These are phyloP conservation scores for Luvunga scandens DNA, from an alignment of 345 rosid genomes.

Conservation along the genomic window DNA sequence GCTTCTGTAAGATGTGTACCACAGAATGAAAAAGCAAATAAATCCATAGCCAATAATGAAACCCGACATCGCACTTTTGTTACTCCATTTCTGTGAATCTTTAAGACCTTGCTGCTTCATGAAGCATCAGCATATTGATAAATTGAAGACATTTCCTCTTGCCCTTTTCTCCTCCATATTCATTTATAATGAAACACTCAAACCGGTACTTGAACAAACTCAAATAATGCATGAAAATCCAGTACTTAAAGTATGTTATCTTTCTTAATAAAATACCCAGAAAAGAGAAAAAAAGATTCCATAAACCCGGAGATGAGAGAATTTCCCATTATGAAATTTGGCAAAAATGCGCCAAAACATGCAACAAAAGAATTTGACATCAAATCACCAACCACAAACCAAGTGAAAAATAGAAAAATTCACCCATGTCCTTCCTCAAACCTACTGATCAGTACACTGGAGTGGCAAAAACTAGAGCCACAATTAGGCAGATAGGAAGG, in stretches of 20 bases:
- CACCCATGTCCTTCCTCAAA: conserved; percentile 24
- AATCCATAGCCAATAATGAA: conserved; percentile 27
- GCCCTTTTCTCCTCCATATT: conserved; percentile 25
- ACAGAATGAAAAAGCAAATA: conserved; percentile 21
- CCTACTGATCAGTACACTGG: conserved; percentile 32
- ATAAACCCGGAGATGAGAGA: conserved; percentile 20
- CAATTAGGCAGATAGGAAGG: conserved; percentile 25
- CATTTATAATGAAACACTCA: conserved; percentile 33
- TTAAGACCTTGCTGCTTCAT: conserved; percentile 25
- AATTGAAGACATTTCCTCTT: conserved; percentile 22
- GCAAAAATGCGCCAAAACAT: conserved; percentile 28
- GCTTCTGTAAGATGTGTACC: conserved; percentile 21
- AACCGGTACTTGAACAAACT: conserved; percentile 32
- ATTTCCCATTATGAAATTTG: conserved; percentile 29
- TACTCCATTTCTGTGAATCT: conserved; percentile 31
- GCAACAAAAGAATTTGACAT: conserved; percentile 35
- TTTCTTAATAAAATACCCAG: conserved; percentile 30
- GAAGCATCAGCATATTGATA: conserved; percentile 21
- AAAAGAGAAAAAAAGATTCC: conserved; percentile 31
- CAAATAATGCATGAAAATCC: conserved; percentile 33
- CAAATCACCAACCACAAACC: conserved; percentile 27
- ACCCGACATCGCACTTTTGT: conserved; percentile 20
- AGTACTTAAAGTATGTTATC: conserved; percentile 17
- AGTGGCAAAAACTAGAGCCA: conserved; percentile 26
- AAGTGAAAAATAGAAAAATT: conserved; percentile 27